phyloP scores from a whole-genome alignment of 2,329 filamentous ascomycete species.

The Ramularia collo-cygni region DNA sequence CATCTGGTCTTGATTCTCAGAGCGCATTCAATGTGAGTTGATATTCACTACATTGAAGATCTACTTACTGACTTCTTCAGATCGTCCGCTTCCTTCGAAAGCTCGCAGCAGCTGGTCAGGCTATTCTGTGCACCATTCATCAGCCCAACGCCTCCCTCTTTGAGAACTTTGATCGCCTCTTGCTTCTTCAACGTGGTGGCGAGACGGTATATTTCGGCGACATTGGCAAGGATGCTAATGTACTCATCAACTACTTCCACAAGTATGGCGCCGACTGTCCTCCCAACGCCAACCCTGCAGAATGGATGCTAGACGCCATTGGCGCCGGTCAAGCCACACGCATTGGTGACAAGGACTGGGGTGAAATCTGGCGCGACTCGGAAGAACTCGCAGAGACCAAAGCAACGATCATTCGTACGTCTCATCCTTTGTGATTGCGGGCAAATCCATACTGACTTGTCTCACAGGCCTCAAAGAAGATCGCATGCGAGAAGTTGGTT shows the following conservation, averaged over 20 bases:
- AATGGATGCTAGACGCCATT: constrained; percentile 83
- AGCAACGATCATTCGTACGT: constrained; percentile 58
- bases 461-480: constrained; percentile 59
- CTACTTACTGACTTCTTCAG: too few species aligned
- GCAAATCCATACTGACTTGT: too few species aligned
- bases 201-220: constrained; percentile 81
- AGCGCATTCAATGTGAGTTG: constrained; percentile 69
- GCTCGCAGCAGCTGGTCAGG: constrained; percentile 71
- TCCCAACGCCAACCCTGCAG: constrained; percentile 62
- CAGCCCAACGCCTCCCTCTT: constrained; percentile 83
- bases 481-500: constrained; percentile 44
- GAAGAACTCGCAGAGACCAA: constrained; percentile 63
- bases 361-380: constrained; percentile 68
- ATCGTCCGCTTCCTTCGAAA: constrained; percentile 73
- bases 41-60: too few species aligned
- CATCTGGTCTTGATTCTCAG: constrained; percentile 65
- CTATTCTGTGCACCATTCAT: constrained; percentile 85
- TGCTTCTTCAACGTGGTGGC: constrained; percentile 71
- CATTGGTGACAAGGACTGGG: constrained; percentile 71
- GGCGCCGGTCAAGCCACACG: constrained; percentile 67
- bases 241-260: constrained; percentile 55
- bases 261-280: constrained; percentile 47
- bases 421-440: too few species aligned
- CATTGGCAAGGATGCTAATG: constrained; percentile 66
- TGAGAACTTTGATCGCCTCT: constrained; percentile 77